These are phyloP conservation scores for Dothideomycetes sp. DNA, from an alignment of 2,329 filamentous ascomycete species.

Conservation along the genomic window DNA sequence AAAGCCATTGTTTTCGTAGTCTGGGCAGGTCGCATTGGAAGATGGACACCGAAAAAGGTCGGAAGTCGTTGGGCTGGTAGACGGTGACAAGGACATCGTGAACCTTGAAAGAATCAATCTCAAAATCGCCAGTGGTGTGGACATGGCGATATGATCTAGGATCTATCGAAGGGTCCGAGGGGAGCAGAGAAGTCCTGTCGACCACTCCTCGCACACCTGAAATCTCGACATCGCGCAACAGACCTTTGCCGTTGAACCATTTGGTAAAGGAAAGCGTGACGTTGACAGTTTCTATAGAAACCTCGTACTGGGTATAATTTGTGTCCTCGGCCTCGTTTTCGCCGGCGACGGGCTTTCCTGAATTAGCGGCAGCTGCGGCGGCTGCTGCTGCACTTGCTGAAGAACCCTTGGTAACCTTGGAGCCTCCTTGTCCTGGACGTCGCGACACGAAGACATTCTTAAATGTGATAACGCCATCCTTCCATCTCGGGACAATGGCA, in stretches of 20 bases:
- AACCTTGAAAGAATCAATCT: constrained; percentile 93
- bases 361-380: constrained; percentile 61
- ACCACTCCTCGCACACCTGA: constrained; percentile 88
- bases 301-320: constrained; percentile 95
- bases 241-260: constrained; percentile 95
- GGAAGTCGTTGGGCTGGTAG: constrained; percentile 80
- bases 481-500: constrained; percentile 94
- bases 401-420: constrained; percentile 86
- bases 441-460: constrained; percentile 93
- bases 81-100: constrained; percentile 87
- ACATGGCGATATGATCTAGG: constrained; percentile 81
- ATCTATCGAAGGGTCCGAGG: constrained; percentile 53
- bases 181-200: constrained; percentile 75
- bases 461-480: constrained; percentile 89
- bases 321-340: constrained; percentile 70
- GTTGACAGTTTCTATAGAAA: constrained; percentile 90
- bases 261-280: constrained; percentile 96
- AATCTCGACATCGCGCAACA: constrained; percentile 85
- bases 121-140: constrained; percentile 86
- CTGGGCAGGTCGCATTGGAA: constrained; percentile 92
- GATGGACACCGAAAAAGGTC: constrained; percentile 92
- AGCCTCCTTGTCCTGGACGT: constrained; percentile 70
- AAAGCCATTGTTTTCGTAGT: constrained; percentile 89
- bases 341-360: constrained; percentile 30
- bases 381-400: constrained; percentile 74